Evolutionary conservation across 306 rosid genomes (phyloP).

Genomic region (Glycine tomentella): DNA sequence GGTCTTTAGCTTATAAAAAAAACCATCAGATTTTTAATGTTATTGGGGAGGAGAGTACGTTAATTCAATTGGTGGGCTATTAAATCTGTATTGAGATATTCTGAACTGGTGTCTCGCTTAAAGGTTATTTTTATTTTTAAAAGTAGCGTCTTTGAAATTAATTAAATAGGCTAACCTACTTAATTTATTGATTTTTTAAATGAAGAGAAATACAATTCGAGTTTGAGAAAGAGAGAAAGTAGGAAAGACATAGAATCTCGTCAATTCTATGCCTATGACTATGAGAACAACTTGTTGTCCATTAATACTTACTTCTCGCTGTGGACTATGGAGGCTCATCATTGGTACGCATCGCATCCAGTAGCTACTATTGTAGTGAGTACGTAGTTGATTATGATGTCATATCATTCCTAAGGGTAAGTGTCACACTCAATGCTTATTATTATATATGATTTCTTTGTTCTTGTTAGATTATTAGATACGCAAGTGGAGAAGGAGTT

Average conservation of each 20-base stretch:
- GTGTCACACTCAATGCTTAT: not conserved
- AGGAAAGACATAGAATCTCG: too few species aligned
- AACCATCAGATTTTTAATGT: not conserved
- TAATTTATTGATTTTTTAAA: too few species aligned
- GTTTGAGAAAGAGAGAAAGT: too few species aligned
- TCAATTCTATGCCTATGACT: too few species aligned
- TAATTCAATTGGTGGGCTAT: not conserved
- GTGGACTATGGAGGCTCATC: not conserved
- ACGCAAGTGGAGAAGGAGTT: not conserved
- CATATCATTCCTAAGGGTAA: not conserved
- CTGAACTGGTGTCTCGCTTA: not conserved
- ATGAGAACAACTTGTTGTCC: not conserved
- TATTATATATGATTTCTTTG: not conserved
- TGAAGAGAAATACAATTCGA: too few species aligned
- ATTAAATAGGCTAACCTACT: too few species aligned
- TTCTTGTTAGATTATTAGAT: not conserved
- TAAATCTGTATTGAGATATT: not conserved
- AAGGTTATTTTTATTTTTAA: too few species aligned
- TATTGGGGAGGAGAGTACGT: not conserved
- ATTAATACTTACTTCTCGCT: not conserved
- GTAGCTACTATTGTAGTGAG: not conserved
- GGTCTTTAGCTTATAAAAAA: too few species aligned
- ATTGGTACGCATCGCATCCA: not conserved
- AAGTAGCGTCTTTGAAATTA: too few species aligned
- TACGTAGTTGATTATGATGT: not conserved